Base-by-base conservation (phyloP, 768 basidiomycete genomes). In the Wakefieldia striispora region DNA sequence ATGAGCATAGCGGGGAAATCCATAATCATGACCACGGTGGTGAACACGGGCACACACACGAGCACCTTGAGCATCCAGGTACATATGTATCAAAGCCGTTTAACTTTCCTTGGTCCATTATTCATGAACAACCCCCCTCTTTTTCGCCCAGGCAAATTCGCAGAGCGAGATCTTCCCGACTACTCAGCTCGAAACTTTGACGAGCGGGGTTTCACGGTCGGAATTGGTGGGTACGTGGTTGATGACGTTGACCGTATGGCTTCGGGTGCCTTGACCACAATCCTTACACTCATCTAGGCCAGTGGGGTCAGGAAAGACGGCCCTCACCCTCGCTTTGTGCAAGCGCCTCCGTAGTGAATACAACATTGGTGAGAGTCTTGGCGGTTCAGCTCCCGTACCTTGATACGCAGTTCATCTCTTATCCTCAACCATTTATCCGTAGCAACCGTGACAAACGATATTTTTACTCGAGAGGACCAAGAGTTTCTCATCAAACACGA, bases 381-480 rank as follows among this genome's bases (percentile, higher is more conserved):
- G 36, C 38, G 51, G n/a, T n/a, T n/a, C n/a, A 39, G 35, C 33
- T 39, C 35, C 42, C 42, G 34, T 38, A 44, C 33, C 29, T 47
- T 40, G 33, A 31, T 27, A 37, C 40, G 17, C 23, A 13, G 33
- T 16, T 6, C 33, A 33, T 40, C 16, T 40, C 40, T 49, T 31
- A 52, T 46, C 19, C 47, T 54, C 20, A 59, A 40, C 40, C 17
- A 11, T 60, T 47, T 53, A 45, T 37, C 53, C 43, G 10, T 27
- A 93, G 95, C 91, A 29, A 93, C 92, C 2, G 92, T 95, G 13
- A 99, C 95, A n/a, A 99, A 99, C 70, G 95, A 99, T 70, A 99
- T 99, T 66, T 99, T 99, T 71, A 99, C 95, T 31, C 80, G 88
- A 19, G 95, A 98, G 67, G 95, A 98, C 63, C 94, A 97, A 67